These are phyloP conservation scores for Acmispon strigosus DNA, from an alignment of 306 rosid genomes.

Conservation along the genomic window DNA sequence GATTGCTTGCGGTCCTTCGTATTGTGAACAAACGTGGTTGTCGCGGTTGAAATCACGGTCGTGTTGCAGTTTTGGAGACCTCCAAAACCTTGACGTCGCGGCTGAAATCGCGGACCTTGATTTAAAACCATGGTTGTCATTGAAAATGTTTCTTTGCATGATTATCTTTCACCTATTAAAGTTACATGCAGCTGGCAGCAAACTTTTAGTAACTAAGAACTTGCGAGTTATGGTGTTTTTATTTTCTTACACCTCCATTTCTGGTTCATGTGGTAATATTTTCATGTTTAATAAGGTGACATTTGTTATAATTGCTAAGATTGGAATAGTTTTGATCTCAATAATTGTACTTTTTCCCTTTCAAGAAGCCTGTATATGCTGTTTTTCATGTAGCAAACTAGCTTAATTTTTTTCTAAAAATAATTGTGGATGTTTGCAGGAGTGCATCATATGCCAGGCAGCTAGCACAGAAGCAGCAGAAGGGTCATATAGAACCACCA, in stretches of 20 bases:
- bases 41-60: no score
- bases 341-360: neutral
- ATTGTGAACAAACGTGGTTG: no score
- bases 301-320: constrained; percentile 6
- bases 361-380: neutral
- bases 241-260: neutral
- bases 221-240: neutral
- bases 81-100: no score
- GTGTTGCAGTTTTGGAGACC: no score
- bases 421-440: constrained; percentile 45
- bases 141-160: neutral
- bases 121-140: no score
- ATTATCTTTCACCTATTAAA: neutral
- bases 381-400: neutral
- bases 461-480: constrained; percentile 42
- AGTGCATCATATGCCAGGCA: constrained; percentile 62
- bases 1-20: no score
- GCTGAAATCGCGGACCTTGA: no score
- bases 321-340: no score
- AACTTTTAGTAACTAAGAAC: neutral
- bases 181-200: neutral
- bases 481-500: constrained; percentile 25
- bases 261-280: neutral
- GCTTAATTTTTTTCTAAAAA: neutral
- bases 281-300: neutral